Percentiles rank a stretch among this genome's conserved stretches.
phyloP scores from a whole-genome alignment of 768 basidiomycete genomes.

The Brasilioporus rufonigricans region DNA sequence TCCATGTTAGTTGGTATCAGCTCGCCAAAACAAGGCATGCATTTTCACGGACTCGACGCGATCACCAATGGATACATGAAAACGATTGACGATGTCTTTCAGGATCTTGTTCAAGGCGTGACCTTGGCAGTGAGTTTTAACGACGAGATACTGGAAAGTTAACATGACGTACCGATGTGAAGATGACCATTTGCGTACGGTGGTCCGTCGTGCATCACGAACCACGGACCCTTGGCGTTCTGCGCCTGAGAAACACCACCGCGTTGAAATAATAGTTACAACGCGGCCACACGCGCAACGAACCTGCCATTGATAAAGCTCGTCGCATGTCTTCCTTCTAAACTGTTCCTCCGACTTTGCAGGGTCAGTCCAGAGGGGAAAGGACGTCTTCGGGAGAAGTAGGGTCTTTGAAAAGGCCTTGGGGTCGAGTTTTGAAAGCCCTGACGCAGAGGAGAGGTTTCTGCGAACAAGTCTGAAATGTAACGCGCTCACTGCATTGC shows the following conservation, averaged over 20 bases:
- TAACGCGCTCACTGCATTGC: constrained; percentile 15
- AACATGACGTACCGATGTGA: constrained; percentile 72
- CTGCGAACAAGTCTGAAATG: constrained; percentile 10
- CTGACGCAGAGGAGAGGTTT: constrained; percentile 12
- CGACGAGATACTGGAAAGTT: background rate
- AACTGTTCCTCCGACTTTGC: constrained; percentile 59
- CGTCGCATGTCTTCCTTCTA: constrained; percentile 62
- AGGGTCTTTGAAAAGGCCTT: constrained; percentile 61
- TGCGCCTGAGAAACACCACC: constrained; percentile 46
- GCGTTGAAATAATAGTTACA: background rate
- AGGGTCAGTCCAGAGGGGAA: constrained; percentile 71
- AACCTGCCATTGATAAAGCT: constrained; percentile 80
- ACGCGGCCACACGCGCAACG: constrained; percentile 21
- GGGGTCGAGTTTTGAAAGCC: constrained; percentile 10
- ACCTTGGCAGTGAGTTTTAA: constrained; percentile 44
- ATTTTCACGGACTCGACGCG: constrained; percentile 68
- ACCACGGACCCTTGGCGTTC: constrained; percentile 63
- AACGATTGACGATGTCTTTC: constrained; percentile 95
- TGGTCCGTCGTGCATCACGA: constrained; percentile 92
- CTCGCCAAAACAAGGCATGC: background rate
- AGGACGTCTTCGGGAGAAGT: constrained; percentile 76
- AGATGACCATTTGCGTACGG: constrained; percentile 97
- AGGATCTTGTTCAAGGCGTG: constrained; percentile 95
- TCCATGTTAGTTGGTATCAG: constrained; percentile 1
- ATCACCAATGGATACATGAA: constrained; percentile 72